These are phyloP conservation scores for Lepiota subincarnata DNA, from an alignment of 768 basidiomycete genomes.

Conservation along the genomic window DNA sequence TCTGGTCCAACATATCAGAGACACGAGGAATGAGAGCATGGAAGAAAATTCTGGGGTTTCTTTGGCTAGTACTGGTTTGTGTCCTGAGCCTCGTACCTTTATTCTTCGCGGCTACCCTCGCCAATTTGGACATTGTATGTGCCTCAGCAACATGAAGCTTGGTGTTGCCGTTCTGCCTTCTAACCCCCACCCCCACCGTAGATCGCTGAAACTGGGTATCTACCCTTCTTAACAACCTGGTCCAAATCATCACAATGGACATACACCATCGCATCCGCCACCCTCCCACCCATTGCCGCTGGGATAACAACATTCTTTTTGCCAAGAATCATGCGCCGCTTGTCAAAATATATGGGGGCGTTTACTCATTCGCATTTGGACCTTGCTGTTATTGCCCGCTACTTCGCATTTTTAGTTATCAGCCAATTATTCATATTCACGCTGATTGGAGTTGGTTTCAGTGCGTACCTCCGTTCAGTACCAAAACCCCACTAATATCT, in stretches of 20 bases:
- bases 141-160: not conserved
- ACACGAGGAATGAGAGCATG: conserved; percentile 43
- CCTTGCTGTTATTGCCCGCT: conserved; percentile 74
- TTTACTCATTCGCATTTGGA: conserved; percentile 63
- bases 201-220: conserved; percentile 48
- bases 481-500: conserved; percentile 19
- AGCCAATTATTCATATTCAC: conserved; percentile 85
- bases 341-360: conserved; percentile 56
- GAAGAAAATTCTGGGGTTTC: conserved; percentile 56
- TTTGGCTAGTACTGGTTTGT: conserved; percentile 62
- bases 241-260: conserved; percentile 46
- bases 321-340: conserved; percentile 73
- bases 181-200: conserved; percentile 15
- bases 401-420: conserved; percentile 82
- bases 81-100: conserved; percentile 84
- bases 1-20: conserved; percentile 75
- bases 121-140: conserved; percentile 69
- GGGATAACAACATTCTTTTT: conserved; percentile 72
- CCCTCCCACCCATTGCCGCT: conserved; percentile 76
- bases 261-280: conserved; percentile 76
- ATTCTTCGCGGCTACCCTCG: conserved; percentile 73
- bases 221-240: conserved; percentile 65
- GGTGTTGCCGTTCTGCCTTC: not conserved
- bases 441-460: conserved; percentile 70
- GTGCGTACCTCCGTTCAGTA: conserved; percentile 34